phyloP scores from a whole-genome alignment of 306 rosid genomes.

The Betula pendula region DNA sequence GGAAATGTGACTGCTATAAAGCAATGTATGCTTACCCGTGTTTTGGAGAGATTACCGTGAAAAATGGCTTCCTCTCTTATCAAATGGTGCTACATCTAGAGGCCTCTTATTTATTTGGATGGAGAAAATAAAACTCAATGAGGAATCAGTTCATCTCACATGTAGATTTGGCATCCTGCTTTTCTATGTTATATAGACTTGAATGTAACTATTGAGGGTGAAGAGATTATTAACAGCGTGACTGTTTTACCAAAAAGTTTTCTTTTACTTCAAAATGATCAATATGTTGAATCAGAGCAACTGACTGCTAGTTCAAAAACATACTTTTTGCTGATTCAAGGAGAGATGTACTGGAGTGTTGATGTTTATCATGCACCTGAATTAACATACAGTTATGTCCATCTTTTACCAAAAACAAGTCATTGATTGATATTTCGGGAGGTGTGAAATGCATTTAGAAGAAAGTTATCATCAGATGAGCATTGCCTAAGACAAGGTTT shows the following conservation, averaged over 20 bases:
- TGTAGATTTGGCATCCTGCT: not conserved
- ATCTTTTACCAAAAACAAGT: slow-evolving; percentile 1
- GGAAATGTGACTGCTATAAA: not conserved
- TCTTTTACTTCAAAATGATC: not conserved
- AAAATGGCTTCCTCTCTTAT: not conserved
- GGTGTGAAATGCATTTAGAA: not conserved
- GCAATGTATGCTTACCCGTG: not conserved
- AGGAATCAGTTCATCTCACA: not conserved
- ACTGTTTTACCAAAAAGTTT: not conserved
- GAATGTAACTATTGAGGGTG: not conserved
- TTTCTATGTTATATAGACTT: not conserved
- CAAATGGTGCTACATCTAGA: not conserved
- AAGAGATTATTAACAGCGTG: not conserved
- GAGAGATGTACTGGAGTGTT: not conserved
- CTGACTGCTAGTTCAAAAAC: not conserved
- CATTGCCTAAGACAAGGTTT: not conserved
- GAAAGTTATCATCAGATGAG: not conserved
- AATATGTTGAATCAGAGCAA: not conserved
- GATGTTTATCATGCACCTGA: slow-evolving; percentile 1
- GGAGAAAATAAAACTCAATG: not conserved
- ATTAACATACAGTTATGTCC: not conserved
- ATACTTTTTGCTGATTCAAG: not conserved
- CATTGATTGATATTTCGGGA: not conserved
- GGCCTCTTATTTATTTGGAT: not conserved
- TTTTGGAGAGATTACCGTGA: not conserved